Evolutionary conservation across 495 filamentous ascomycete species (phyloP).

Genomic region (Podospora pseudopauciseta): DNA sequence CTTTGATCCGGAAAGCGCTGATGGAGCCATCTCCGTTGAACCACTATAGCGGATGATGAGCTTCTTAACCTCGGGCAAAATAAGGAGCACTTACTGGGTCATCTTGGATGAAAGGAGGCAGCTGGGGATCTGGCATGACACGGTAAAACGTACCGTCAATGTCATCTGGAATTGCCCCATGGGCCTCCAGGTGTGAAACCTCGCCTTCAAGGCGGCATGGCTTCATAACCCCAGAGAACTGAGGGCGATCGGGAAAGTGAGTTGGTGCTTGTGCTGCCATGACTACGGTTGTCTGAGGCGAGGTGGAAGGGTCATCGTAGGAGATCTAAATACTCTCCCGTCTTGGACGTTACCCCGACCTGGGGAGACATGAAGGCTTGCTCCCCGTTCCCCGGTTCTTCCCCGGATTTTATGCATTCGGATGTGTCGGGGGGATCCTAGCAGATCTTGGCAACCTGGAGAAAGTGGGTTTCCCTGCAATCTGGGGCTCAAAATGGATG

Average conservation of each 20-base stretch:
- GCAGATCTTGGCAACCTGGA: no score
- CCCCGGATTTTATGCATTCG: no score
- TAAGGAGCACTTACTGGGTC: not conserved
- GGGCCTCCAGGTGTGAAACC: not conserved
- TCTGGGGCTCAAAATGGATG: no score
- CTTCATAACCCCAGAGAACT: not conserved
- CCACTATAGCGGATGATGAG: not conserved
- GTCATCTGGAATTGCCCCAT: not conserved
- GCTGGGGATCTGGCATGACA: no score
- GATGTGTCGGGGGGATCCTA: no score
- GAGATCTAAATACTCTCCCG: no score
- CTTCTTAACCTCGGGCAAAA: not conserved
- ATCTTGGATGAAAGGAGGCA: no score
- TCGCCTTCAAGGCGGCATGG: not conserved
- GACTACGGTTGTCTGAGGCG: not conserved
- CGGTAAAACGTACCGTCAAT: not conserved
- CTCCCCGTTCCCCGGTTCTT: no score
- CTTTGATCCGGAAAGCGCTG: not conserved
- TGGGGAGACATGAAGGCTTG: no score
- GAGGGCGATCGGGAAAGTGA: slow-evolving; percentile 3
- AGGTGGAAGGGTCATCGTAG: no score
- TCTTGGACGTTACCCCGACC: no score
- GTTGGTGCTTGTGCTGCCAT: slow-evolving; percentile 4
- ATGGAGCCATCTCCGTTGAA: not conserved
- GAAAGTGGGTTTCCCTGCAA: no score